A percentile compares a stretch with the other conserved stretches of the same genome.
These are phyloP conservation scores for Scedosporium boydii DNA, from an alignment of 2,329 filamentous ascomycete species.

Conservation along the genomic window DNA sequence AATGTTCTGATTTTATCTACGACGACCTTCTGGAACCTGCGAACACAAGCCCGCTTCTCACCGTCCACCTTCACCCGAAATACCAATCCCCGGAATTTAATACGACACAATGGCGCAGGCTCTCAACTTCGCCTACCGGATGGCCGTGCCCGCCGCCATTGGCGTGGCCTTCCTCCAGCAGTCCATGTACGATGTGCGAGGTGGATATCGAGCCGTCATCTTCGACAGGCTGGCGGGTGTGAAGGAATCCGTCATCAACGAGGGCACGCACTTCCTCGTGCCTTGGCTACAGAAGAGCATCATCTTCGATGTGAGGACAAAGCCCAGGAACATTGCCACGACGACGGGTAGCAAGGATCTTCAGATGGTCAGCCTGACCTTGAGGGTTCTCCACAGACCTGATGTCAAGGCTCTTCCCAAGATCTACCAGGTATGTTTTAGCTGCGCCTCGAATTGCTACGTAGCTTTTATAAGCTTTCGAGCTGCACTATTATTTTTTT, in stretches of 20 bases:
- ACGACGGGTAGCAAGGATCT: slow-evolving; percentile 98
- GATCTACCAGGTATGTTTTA: slow-evolving; percentile 78
- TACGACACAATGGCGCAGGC: slow-evolving; percentile 10
- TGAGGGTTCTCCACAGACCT: slow-evolving; percentile 88
- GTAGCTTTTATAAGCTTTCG: not conserved
- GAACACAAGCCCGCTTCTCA: not conserved
- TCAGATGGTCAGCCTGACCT: slow-evolving; percentile 98
- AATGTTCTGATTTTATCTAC: not conserved
- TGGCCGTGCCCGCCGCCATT: slow-evolving; percentile 64
- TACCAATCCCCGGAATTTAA: not conserved
- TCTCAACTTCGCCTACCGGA: slow-evolving; percentile 54
- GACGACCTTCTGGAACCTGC: not conserved
- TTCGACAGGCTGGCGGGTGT: slow-evolving; percentile 92
- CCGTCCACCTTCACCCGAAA: not conserved
- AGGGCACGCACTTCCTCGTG: slow-evolving; percentile 93
- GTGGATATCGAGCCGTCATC: slow-evolving; percentile 90
- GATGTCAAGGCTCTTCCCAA: slow-evolving; percentile 88
- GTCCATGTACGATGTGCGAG: slow-evolving; percentile 94
- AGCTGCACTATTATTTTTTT: too few relatives aligned
- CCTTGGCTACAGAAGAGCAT: slow-evolving; percentile 94
- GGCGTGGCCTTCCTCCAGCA: slow-evolving; percentile 61
- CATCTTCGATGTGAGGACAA: slow-evolving; percentile 93
- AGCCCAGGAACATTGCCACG: slow-evolving; percentile 93
- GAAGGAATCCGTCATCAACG: slow-evolving; percentile 83
- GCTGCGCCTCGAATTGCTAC: not conserved